Percentiles rank a stretch among this genome's conserved stretches.
phyloP scores from a whole-genome alignment of 495 filamentous ascomycete species.

The Podospora bellae-mahoneyi region DNA sequence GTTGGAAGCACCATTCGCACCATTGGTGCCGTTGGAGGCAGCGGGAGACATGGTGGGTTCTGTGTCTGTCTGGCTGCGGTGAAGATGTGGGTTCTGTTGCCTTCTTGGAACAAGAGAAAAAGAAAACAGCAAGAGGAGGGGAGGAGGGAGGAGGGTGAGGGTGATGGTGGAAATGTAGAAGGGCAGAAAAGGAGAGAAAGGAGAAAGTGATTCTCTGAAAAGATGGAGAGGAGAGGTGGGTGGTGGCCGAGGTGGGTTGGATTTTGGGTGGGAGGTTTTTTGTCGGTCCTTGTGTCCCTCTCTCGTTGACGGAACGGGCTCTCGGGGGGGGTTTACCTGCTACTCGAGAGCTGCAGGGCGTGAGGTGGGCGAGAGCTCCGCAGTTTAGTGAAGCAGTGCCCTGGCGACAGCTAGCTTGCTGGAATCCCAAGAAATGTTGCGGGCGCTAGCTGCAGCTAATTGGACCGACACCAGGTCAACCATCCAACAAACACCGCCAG shows the following conservation, averaged over 20 bases:
- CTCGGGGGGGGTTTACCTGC: slow-evolving; percentile 17
- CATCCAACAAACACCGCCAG: slow-evolving; percentile 33
- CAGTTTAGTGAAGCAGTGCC: slow-evolving; percentile 22
- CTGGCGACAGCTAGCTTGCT: slow-evolving; percentile 12
- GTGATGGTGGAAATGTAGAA: slow-evolving; percentile 4
- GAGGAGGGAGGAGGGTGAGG: neutral
- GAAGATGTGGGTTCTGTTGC: neutral
- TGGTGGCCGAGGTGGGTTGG: slow-evolving; percentile 16
- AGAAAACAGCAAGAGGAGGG: slow-evolving; percentile 1
- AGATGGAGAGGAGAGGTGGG: slow-evolving; percentile 8
- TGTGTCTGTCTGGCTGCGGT: slow-evolving; percentile 10
- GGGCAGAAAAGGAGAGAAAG: slow-evolving; percentile 14
- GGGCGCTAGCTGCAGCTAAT: slow-evolving; percentile 31
- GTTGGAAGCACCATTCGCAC: slow-evolving; percentile 31
- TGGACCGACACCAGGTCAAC: slow-evolving; percentile 31
- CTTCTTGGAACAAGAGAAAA: slow-evolving; percentile 9
- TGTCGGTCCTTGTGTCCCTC: slow-evolving; percentile 4
- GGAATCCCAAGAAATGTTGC: slow-evolving; percentile 28
- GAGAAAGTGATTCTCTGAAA: slow-evolving; percentile 10
- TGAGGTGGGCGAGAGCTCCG: slow-evolving; percentile 17
- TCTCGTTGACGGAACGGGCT: neutral
- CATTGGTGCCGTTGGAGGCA: slow-evolving; percentile 35
- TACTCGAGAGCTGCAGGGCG: slow-evolving; percentile 9
- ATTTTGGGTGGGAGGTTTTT: slow-evolving; percentile 30
- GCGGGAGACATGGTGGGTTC: slow-evolving; percentile 44